These are phyloP conservation scores for Chlorella sp. DNA, from an alignment of 139 green algal species.

Conservation along the genomic window DNA sequence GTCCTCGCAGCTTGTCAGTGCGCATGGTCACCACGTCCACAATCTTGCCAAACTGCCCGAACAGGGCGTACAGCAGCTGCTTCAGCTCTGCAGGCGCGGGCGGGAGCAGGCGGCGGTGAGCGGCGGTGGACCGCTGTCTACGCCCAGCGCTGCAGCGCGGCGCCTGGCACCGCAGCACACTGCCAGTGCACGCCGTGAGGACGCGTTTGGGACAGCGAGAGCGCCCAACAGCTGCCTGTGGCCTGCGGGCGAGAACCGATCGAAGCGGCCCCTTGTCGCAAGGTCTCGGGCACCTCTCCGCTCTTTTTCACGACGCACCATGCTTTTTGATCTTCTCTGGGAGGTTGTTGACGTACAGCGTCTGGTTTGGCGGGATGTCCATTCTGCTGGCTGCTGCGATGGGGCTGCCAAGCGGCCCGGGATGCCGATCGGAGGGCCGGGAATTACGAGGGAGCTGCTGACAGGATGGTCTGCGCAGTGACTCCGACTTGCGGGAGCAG, in stretches of 20 bases:
- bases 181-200: no score
- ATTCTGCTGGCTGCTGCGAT: background rate
- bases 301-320: slow-evolving; percentile 59
- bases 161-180: no score
- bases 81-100: slow-evolving; percentile 79
- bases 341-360: slow-evolving; percentile 96
- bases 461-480: no score
- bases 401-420: background rate
- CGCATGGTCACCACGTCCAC: slow-evolving; percentile 87
- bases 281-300: no score
- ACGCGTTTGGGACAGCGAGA: no score
- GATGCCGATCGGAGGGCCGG: background rate
- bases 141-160: no score
- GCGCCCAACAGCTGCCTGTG: no score
- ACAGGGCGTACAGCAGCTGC: slow-evolving; percentile 94
- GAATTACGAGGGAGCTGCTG: no score
- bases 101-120: background rate
- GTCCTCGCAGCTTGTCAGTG: slow-evolving; percentile 72
- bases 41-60: slow-evolving; percentile 97
- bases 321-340: slow-evolving; percentile 97
- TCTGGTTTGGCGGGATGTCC: slow-evolving; percentile 88
- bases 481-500: no score
- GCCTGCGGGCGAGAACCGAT: no score
- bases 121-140: background rate
- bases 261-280: no score